Percentiles rank a stretch among this genome's conserved stretches.
These are phyloP conservation scores for Abelmoschus esculentus DNA, from an alignment of 345 rosid genomes.

Conservation along the genomic window DNA sequence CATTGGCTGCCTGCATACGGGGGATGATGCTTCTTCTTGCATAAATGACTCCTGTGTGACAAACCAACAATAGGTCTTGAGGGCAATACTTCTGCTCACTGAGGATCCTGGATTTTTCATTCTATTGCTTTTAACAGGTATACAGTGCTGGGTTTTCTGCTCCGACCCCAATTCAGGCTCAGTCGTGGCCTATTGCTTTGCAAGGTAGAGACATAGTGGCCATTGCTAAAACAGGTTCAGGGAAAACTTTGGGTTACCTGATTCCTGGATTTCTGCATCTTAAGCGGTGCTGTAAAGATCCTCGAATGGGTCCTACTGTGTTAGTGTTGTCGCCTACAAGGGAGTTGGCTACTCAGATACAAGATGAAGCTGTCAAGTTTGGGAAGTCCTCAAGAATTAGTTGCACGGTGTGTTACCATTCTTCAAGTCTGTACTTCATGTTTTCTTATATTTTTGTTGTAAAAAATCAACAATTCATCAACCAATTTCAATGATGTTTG, in stretches of 20 bases:
- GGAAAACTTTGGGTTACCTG: constrained; percentile 93
- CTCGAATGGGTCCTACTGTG: constrained; percentile 85
- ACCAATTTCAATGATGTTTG: not conserved
- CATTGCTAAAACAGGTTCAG: constrained; percentile 95
- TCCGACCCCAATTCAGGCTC: constrained; percentile 99
- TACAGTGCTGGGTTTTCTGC: constrained; percentile 82
- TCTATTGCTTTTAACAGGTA: constrained; percentile 59
- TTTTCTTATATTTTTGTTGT: not conserved
- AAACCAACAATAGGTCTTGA: constrained; percentile 34
- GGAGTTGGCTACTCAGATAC: constrained; percentile 96
- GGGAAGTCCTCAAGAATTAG: constrained; percentile 84
- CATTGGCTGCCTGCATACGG: constrained; percentile 71
- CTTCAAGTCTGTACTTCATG: not conserved
- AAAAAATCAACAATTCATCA: not conserved
- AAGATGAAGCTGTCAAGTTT: constrained; percentile 87
- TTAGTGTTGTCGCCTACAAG: constrained; percentile 92
- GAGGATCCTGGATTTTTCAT: constrained; percentile 39
- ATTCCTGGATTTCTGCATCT: constrained; percentile 84
- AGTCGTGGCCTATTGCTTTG: constrained; percentile 95
- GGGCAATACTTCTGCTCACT: constrained; percentile 46
- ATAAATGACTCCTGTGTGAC: constrained; percentile 39
- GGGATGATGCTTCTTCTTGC: constrained; percentile 97
- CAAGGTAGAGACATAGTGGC: constrained; percentile 92
- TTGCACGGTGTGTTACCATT: constrained; percentile 54
- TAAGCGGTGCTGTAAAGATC: constrained; percentile 52